These are phyloP conservation scores for Notholithocarpus densiflorus DNA, from an alignment of 306 rosid genomes.

Conservation along the genomic window DNA sequence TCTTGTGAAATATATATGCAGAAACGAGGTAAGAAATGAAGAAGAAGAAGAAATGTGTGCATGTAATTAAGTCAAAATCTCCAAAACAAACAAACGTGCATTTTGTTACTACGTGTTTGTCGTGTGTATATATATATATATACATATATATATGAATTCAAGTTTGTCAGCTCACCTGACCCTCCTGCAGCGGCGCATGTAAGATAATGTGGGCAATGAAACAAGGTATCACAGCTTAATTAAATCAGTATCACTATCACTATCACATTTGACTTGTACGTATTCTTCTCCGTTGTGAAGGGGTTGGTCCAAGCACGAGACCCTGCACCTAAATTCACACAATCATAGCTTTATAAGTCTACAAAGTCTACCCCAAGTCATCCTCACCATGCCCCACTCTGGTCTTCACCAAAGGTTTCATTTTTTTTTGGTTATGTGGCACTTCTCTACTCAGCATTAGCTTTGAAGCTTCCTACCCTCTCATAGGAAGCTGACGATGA, in stretches of 20 bases:
- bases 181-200: neutral
- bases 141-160: too few relatives aligned
- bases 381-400: constrained; percentile 42
- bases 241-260: neutral
- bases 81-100: too few relatives aligned
- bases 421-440: constrained; percentile 24
- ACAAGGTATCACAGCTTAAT: neutral
- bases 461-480: constrained; percentile 60
- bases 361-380: constrained; percentile 55
- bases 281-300: constrained; percentile 22
- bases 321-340: neutral
- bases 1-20: too few relatives aligned
- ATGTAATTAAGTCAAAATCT: too few relatives aligned
- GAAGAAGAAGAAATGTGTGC: too few relatives aligned
- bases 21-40: too few relatives aligned
- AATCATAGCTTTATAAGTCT: constrained; percentile 5
- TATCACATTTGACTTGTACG: constrained; percentile 35
- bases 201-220: constrained; percentile 13
- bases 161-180: too few relatives aligned
- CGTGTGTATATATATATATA: too few relatives aligned
- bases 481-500: constrained; percentile 62
- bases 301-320: constrained; percentile 47
- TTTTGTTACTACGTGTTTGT: too few relatives aligned
- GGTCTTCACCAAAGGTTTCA: neutral
- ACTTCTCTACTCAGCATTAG: constrained; percentile 22